Percentiles rank a stretch among this genome's conserved stretches.
Conservation (phyloP, 2,329 filamentous ascomycete species). For the Cladosporium sp. region DNA sequence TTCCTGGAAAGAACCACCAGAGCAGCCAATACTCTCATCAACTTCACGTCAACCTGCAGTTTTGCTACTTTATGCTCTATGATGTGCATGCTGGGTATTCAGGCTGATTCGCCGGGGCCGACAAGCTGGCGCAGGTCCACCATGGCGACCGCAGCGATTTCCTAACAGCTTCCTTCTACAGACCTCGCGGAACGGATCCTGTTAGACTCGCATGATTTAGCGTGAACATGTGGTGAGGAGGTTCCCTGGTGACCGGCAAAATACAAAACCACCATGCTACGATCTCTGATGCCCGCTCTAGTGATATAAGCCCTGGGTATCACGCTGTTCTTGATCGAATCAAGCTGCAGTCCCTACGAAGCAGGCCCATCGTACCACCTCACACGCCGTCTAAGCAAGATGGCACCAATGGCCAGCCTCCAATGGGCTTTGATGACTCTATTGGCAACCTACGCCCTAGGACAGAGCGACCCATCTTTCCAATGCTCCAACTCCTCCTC, state of each 20-base stretch:
- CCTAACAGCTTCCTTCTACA: background rate
- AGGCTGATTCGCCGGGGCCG: background rate
- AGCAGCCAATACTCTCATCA: background rate
- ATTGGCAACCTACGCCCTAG: background rate
- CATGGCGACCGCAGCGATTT: background rate
- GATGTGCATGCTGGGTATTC: background rate
- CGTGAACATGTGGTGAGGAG: background rate
- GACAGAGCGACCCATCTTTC: background rate
- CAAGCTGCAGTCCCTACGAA: background rate
- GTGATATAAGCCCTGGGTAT: background rate
- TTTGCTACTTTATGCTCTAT: background rate
- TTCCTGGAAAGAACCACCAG: background rate
- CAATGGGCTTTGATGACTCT: background rate
- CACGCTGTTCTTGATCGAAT: background rate
- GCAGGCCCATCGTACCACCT: background rate
- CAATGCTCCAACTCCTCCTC: slow-evolving; percentile 10
- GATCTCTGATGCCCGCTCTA: too few relatives aligned
- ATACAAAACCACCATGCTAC: background rate
- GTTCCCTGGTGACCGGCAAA: slow-evolving; percentile 2
- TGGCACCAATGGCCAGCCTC: background rate
- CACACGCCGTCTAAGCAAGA: background rate
- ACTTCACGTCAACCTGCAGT: background rate
- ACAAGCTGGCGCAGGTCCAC: background rate
- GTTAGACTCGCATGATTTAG: background rate
- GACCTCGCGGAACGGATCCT: background rate